A percentile compares a stretch with the other conserved stretches of the same genome.
These are phyloP conservation scores for Obelidium mucronatum DNA, from an alignment of 192 early-diverging fungal species.

Conservation along the genomic window DNA sequence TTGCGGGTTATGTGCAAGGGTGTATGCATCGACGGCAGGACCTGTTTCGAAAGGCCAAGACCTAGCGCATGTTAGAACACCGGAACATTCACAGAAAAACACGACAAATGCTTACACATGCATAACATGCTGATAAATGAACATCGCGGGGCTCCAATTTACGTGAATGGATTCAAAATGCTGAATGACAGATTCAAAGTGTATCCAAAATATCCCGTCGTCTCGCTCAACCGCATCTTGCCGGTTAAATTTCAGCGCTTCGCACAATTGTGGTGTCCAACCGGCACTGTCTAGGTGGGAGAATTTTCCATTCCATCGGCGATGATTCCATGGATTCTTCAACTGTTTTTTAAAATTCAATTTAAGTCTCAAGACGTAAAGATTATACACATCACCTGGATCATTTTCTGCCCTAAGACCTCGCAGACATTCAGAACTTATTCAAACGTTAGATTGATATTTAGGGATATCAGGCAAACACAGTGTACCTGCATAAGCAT, in stretches of 20 bases:
- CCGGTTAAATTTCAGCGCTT: conserved; percentile 76
- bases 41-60: conserved; percentile 37
- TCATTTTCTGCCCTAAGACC: conserved; percentile 65
- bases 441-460: no score
- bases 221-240: conserved; percentile 69
- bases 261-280: conserved; percentile 78
- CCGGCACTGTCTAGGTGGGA: conserved; percentile 36
- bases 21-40: conserved; percentile 55
- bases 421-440: conserved; percentile 67
- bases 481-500: conserved; percentile 93
- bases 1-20: conserved; percentile 82
- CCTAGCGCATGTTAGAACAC: conserved; percentile 45
- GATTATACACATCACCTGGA: conserved; percentile 62
- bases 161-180: conserved; percentile 89
- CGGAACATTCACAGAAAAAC: not conserved
- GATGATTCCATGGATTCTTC: conserved; percentile 93
- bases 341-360: conserved; percentile 7
- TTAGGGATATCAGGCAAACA: no score
- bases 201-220: conserved; percentile 92
- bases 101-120: conserved; percentile 73
- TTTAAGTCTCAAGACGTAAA: not conserved
- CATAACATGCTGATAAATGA: conserved; percentile 68
- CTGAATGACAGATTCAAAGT: conserved; percentile 79
- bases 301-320: conserved; percentile 80
- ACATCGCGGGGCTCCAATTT: conserved; percentile 86